A percentile compares a stretch with the other conserved stretches of the same genome.
These are phyloP conservation scores for Talaromyces stipitatus DNA, from an alignment of 495 filamentous ascomycete genomes.

Conservation along the genomic window DNA sequence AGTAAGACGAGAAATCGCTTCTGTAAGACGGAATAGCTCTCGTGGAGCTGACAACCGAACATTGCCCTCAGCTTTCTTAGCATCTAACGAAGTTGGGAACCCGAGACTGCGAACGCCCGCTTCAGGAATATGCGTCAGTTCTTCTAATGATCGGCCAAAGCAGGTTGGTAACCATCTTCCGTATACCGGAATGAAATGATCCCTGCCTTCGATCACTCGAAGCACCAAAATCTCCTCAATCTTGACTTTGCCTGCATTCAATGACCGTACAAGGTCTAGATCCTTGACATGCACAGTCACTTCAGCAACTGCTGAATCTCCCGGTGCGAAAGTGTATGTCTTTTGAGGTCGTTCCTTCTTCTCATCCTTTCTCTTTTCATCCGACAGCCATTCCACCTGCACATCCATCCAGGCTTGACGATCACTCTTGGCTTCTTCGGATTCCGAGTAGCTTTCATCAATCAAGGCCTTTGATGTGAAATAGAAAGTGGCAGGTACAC, in stretches of 20 bases:
- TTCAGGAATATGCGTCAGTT: constrained; percentile 78
- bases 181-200: constrained; percentile 81
- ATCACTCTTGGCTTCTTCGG: constrained; percentile 16
- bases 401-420: constrained; percentile 59
- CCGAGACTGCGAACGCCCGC: constrained; percentile 53
- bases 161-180: constrained; percentile 74
- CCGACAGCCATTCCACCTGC: constrained; percentile 45
- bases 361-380: constrained; percentile 22
- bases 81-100: constrained; percentile 14
- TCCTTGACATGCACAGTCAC: constrained; percentile 57
- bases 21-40: constrained; percentile 82
- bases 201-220: constrained; percentile 74
- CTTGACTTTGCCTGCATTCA: constrained; percentile 60
- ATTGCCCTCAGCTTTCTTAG: constrained; percentile 32
- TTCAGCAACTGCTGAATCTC: constrained; percentile 66
- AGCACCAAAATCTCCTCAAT: constrained; percentile 86
- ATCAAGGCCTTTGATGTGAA: constrained; percentile 64
- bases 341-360: constrained; percentile 23
- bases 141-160: constrained; percentile 75
- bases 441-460: constrained; percentile 20
- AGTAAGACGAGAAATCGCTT: constrained; percentile 66
- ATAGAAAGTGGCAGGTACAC: constrained; percentile 63
- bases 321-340: constrained; percentile 64
- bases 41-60: constrained; percentile 66
- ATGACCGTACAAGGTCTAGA: constrained; percentile 50